Evolutionary conservation across 768 basidiomycete genomes (phyloP).

Genomic region (Lactarius hatsudake): DNA sequence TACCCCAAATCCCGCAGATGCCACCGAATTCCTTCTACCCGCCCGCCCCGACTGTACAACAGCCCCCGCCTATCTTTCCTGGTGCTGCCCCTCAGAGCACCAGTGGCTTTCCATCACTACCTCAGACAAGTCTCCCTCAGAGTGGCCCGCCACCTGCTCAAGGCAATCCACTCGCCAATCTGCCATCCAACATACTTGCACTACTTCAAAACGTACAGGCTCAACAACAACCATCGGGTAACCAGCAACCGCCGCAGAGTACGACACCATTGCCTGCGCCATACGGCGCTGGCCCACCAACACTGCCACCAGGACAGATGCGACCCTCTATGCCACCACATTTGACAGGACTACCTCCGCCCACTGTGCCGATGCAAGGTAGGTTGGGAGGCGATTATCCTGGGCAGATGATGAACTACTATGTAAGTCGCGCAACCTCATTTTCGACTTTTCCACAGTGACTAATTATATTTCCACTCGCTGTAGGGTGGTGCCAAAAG

Average conservation of each 20-base stretch:
- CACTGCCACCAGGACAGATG: constrained; percentile 40
- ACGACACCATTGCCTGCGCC: constrained; percentile 11
- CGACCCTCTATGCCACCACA: constrained; percentile 47
- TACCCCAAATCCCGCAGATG: constrained; percentile 31
- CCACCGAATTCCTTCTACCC: constrained; percentile 44
- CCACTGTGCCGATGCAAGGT: constrained; percentile 25
- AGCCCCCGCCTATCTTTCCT: constrained; percentile 27
- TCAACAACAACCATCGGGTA: constrained; percentile 28
- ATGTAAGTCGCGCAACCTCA: constrained; percentile 43
- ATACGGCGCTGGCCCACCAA: constrained; percentile 28
- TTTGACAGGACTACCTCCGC: constrained; percentile 39
- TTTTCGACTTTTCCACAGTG: not conserved
- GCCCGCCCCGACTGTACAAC: constrained; percentile 36
- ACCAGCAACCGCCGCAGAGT: constrained; percentile 25
- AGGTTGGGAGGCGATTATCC: constrained; percentile 38
- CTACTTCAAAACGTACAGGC: constrained; percentile 22
- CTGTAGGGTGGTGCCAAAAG: constrained; percentile 16
- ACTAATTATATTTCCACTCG: not conserved
- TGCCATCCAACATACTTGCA: constrained; percentile 26
- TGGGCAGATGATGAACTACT: constrained; percentile 67
- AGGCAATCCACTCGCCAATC: constrained; percentile 17
- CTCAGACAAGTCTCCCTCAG: constrained; percentile 23
- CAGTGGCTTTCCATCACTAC: constrained; percentile 22
- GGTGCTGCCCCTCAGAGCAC: constrained; percentile 22
- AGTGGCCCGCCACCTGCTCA: constrained; percentile 14